Evolutionary conservation across 2,329 filamentous ascomycete species (phyloP).

Genomic region (Xylogone sp.): DNA sequence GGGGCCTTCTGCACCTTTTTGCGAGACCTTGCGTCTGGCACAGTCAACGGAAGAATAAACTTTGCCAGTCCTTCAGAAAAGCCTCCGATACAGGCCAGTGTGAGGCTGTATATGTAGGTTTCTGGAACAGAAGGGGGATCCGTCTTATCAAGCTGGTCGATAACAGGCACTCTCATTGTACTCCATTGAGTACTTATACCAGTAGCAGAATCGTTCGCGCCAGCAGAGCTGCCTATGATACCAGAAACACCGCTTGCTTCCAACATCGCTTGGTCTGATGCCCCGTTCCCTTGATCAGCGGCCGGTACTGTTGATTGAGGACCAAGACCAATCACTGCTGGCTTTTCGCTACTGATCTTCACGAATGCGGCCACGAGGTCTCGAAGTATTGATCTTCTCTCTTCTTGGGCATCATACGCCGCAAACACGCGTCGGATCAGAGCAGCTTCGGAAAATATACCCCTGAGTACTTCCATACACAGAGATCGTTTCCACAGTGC

Average conservation of each 20-base stretch:
- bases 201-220: constrained; percentile 59
- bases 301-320: constrained; percentile 82
- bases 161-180: constrained; percentile 77
- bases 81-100: constrained; percentile 82
- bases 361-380: constrained; percentile 86
- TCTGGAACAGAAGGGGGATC: constrained; percentile 82
- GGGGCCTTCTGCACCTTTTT: constrained; percentile 33
- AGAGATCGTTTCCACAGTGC: constrained; percentile 81
- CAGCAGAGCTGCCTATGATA: constrained; percentile 72
- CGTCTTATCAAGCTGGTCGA: constrained; percentile 91
- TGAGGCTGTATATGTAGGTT: constrained; percentile 89
- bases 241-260: constrained; percentile 86
- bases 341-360: constrained; percentile 88
- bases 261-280: constrained; percentile 79
- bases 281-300: constrained; percentile 51
- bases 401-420: constrained; percentile 71
- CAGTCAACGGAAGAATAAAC: constrained; percentile 86
- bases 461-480: constrained; percentile 87
- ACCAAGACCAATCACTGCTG: constrained; percentile 80
- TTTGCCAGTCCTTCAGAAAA: constrained; percentile 91
- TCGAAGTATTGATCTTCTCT: constrained; percentile 72
- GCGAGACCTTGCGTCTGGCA: constrained; percentile 63
- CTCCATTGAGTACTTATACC: constrained; percentile 94
- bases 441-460: constrained; percentile 76
- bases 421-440: constrained; percentile 77